Evolutionary conservation across 2,329 filamentous ascomycete species (phyloP), one percentile per base, ranked within the genome.

Genomic region (Epichloe festucae): DNA sequence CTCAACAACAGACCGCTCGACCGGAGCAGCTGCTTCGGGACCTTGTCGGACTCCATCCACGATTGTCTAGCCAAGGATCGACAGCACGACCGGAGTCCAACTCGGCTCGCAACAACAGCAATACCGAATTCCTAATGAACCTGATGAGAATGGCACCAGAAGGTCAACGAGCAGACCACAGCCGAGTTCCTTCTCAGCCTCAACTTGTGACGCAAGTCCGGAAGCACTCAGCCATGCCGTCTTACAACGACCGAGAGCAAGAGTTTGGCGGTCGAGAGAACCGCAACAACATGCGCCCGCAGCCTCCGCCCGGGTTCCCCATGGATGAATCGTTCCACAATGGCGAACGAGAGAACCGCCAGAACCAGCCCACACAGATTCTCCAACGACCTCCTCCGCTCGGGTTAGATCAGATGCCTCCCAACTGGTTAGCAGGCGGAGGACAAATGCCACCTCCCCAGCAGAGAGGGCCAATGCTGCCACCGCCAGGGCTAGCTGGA

Each of bases 71-170:
- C 59, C 78, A 79, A 54, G 67, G 70, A 39, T 73, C 70, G 15
- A 64, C 63, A 7, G 64, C 63, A 6, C 70, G 76, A 36, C 65
- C 68, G 38, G 75, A 78, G 49, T 70, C 71, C 53, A 67, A 57
- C 57, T 56, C 55, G 50, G 63, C 63, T 58, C 72, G 70, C 46
- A 75, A 71, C 62, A 82, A 77, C 63, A 79, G 75, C 59, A 87
- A 91, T 59, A 80, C 85, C n/a, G 86, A 94, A 57, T 90, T 93
- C 63, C 71, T 95, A 47, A 87, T 95, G 67, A 86, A 83, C 55
- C 75, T 95, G 34, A 93, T 95, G 87, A 73, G 76, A 53, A 69
- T 69, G 39, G 63, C 62, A 1, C 70, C 75, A 0, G 76, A 81
- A 31, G 65, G 69, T 5, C 74, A 74, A 40, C 68, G 73, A 54